phyloP scores from a whole-genome alignment of 805 yeast genomes.

The Yarrowia deformans region DNA sequence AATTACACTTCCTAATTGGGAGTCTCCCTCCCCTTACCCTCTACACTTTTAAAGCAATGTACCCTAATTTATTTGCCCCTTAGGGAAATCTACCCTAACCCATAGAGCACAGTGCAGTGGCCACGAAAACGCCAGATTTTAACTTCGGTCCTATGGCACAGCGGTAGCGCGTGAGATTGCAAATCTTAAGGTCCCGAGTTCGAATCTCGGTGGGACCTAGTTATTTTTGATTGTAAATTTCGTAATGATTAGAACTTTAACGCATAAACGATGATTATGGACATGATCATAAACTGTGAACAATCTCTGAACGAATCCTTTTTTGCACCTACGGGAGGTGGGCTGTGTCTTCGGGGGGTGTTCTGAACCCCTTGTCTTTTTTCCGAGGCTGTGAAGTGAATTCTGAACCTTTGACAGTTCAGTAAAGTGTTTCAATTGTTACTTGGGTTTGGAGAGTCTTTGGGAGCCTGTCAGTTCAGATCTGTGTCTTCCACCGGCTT shows the following conservation, averaged over 20 bases:
- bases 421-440: too few relatives aligned
- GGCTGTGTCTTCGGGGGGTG: too few relatives aligned
- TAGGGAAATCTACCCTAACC: slow-evolving; percentile 6
- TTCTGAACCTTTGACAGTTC: too few relatives aligned
- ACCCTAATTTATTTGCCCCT: background rate
- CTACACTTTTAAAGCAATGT: background rate
- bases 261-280: slow-evolving; percentile 38
- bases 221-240: slow-evolving; percentile 5
- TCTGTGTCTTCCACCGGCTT: too few relatives aligned
- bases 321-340: background rate
- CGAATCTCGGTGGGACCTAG: slow-evolving; percentile 40
- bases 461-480: too few relatives aligned
- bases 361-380: too few relatives aligned
- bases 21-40: background rate
- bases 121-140: slow-evolving; percentile 7
- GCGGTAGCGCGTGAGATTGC: slow-evolving; percentile 41
- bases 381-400: too few relatives aligned
- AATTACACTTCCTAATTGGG: slow-evolving; percentile 15
- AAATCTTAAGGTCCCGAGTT: slow-evolving; percentile 40
- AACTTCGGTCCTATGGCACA: slow-evolving; percentile 39
- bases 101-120: background rate
- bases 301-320: slow-evolving; percentile 40
- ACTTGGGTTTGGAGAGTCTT: too few relatives aligned
- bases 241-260: slow-evolving; percentile 40
- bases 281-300: slow-evolving; percentile 39